A percentile compares a stretch with the other conserved stretches of the same genome.
Conservation (phyloP, 2,329 filamentous ascomycete species). For the Hypocreales sp. region DNA sequence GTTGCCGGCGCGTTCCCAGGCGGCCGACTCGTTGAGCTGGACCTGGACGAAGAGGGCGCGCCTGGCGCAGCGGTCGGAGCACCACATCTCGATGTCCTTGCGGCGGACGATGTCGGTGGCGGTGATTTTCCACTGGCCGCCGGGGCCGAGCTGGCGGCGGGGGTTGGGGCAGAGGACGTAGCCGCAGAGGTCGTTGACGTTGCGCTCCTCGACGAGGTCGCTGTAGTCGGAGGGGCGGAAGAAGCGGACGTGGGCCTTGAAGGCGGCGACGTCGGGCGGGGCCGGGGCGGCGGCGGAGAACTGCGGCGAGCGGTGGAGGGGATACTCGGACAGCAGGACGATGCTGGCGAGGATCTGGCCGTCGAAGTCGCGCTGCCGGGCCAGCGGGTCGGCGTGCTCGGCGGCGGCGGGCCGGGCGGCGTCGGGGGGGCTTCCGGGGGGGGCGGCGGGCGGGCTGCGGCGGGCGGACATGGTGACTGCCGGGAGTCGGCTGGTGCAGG, state of each 20-base stretch:
- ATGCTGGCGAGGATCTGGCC: conserved; percentile 56
- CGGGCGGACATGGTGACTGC: conserved; percentile 9
- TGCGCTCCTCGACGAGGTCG: conserved; percentile 75
- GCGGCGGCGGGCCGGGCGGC: conserved; percentile 50
- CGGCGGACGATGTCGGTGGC: conserved; percentile 45
- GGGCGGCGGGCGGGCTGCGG: conserved; percentile 21
- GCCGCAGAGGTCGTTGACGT: conserved; percentile 67
- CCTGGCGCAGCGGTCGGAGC: conserved; percentile 61
- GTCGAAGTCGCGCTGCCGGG: conserved; percentile 64
- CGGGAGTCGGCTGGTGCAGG: no score
- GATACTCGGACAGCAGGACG: conserved; percentile 52
- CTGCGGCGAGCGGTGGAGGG: conserved; percentile 17
- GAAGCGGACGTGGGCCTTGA: conserved; percentile 49
- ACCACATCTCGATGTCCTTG: conserved; percentile 73
- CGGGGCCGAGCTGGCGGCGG: conserved; percentile 38
- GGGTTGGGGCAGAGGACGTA: conserved; percentile 63
- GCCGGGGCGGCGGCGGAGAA: conserved; percentile 32
- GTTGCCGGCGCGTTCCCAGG: conserved; percentile 61
- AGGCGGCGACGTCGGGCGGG: conserved; percentile 42
- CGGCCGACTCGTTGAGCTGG: conserved; percentile 72
- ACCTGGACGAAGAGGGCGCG: conserved; percentile 76
- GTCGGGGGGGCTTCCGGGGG: no score
- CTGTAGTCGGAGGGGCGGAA: conserved; percentile 89
- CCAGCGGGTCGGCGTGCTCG: conserved; percentile 70
- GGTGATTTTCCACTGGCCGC: conserved; percentile 54